Evolutionary conservation across 192 early-diverging fungal species (phyloP), one percentile per base, ranked within the genome.

Genomic region (Backusella liffmaniae): DNA sequence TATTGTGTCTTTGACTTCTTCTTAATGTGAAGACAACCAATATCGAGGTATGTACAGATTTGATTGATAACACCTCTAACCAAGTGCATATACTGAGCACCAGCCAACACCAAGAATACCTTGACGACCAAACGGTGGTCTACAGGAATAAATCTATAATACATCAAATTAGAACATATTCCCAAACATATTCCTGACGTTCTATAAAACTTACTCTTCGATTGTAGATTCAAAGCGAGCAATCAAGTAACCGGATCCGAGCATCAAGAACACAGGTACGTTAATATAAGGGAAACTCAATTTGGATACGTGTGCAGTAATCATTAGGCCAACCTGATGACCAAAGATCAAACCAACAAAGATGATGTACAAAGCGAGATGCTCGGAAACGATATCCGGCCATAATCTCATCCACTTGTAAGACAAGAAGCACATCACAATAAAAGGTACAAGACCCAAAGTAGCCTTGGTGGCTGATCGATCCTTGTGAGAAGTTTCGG

Each of bases 271-370:
- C 49, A 91, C 82, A 66, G 76, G 76, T 5, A 73, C 39, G 78
- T 94, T 92, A 69, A 89, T 84, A 72, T 89, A 86, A 2, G 95
- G 95, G 87, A 95, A 97, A 18, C 90, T 88, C 56, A 92, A 88
- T 30, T 94, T 91, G n/a, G 90, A 88, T 32, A 96, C 92, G 73
- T 97, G 96, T 36, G 94, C 93, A 18, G 94, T 87, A 80, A 97
- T 96, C 77, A 97, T 94, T 51, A 88, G 84, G 21, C 93, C 92
- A 51, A 96, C 94, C 39, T 92, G 92, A 79, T 94, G 92, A 59
- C 92, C 94, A 78, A 93, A 93, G 29, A 91, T 87, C 69, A 92
- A 90, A 46, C 92, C 90, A 44, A 92, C 84, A 75, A 91, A 88
- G 23, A 90, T 76, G 41, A 90, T 77, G 78, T 92, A 95, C 15